Conservation (phyloP, 2,329 filamentous ascomycete species). For the Stachybotrys chartarum region DNA sequence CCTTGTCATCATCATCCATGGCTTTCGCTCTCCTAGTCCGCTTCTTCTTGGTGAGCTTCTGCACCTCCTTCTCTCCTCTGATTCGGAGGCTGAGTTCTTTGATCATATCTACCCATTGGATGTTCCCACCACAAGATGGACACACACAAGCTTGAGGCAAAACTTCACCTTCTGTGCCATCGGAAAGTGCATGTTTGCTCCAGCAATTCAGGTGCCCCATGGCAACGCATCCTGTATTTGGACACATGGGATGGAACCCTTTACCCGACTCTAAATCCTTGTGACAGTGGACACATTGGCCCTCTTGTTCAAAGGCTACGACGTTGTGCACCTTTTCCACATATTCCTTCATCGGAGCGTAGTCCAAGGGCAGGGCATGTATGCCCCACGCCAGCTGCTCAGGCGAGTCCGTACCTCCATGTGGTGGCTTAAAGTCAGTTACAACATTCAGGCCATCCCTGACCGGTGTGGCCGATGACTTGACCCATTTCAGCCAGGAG, state of each 20-base stretch:
- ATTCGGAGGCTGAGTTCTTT: constrained; percentile 72
- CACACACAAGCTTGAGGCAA: constrained; percentile 65
- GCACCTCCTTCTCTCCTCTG: constrained; percentile 62
- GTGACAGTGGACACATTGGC: constrained; percentile 46
- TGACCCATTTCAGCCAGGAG: constrained; percentile 58
- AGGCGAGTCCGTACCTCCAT: constrained; percentile 1
- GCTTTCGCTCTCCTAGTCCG: constrained; percentile 15
- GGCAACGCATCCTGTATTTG: constrained; percentile 44
- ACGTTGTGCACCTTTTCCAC: constrained; percentile 48
- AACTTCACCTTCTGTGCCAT: constrained; percentile 34
- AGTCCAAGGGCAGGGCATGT: constrained; percentile 47
- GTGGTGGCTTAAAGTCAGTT: constrained; percentile 42
- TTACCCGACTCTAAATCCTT: constrained; percentile 34
- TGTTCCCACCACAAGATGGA: constrained; percentile 55
- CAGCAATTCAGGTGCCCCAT: constrained; percentile 56
- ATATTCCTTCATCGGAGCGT: constrained; percentile 44
- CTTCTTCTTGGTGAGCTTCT: constrained; percentile 55
- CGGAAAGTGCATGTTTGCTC: constrained; percentile 41
- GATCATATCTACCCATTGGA: constrained; percentile 72
- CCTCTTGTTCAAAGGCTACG: constrained; percentile 49
- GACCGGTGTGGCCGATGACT: constrained; percentile 38
- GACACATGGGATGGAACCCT: constrained; percentile 52
- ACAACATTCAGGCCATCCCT: constrained; percentile 43
- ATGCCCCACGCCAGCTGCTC: constrained; percentile 35
- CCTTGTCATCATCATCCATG: constrained; percentile 3